Evolutionary conservation across 2,329 filamentous ascomycete species (phyloP).

Genomic region (Colletotrichum australisinense): DNA sequence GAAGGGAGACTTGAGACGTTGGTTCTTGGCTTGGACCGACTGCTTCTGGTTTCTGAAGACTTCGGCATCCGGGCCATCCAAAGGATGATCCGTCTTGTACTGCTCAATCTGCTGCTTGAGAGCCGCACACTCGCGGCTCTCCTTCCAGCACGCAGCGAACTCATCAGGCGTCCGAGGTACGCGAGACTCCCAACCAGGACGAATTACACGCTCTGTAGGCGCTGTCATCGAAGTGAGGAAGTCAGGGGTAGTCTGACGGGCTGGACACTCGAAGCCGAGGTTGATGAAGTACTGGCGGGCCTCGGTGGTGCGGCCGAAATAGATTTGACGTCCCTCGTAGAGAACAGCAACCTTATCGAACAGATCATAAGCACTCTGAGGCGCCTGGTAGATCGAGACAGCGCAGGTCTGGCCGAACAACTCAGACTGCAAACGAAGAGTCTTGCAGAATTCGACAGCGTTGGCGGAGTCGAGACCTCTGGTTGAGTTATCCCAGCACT

Average conservation of each 20-base stretch:
- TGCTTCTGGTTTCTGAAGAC: conserved; percentile 25
- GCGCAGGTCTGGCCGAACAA: conserved; percentile 40
- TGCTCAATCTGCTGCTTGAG: conserved; percentile 45
- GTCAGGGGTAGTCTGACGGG: conserved; percentile 75
- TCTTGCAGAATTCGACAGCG: conserved; percentile 40
- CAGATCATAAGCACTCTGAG: conserved; percentile 66
- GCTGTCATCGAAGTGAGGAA: conserved; percentile 73
- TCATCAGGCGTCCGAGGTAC: conserved; percentile 47
- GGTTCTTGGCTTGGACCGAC: conserved; percentile 44
- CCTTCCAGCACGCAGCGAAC: conserved; percentile 43
- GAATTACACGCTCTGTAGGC: conserved; percentile 44
- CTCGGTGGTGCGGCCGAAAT: conserved; percentile 69
- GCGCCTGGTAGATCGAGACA: conserved; percentile 69
- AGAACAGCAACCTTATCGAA: conserved; percentile 75
- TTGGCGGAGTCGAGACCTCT: conserved; percentile 53
- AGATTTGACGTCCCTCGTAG: conserved; percentile 75
- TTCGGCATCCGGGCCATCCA: conserved; percentile 26
- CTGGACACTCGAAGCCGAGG: conserved; percentile 71
- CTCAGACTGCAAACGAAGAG: conserved; percentile 42
- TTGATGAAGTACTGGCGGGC: conserved; percentile 74
- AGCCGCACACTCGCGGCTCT: conserved; percentile 40
- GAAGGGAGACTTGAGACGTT: conserved; percentile 62
- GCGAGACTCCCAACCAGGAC: conserved; percentile 41
- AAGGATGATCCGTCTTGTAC: conserved; percentile 35
- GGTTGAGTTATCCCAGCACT: conserved; percentile 59